Evolutionary conservation across 805 yeast species (phyloP).

Genomic region (Starmerella vaccinii): DNA sequence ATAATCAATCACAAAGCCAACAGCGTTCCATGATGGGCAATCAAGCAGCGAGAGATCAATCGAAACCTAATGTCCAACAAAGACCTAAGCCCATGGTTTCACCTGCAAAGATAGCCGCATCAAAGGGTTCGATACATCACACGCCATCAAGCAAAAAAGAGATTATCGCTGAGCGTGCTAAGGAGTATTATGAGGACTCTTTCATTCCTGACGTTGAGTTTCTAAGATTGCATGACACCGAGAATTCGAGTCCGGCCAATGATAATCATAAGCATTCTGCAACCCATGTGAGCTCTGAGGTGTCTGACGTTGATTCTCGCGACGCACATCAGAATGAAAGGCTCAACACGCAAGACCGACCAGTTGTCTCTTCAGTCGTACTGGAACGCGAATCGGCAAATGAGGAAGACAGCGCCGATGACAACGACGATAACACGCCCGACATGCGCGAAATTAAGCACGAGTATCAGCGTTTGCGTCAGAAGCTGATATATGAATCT

Average conservation of each 20-base stretch:
- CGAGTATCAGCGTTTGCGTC: slow-evolving; percentile 49
- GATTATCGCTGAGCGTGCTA: slow-evolving; percentile 16
- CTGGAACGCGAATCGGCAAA: slow-evolving; percentile 11
- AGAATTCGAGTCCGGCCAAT: neutral
- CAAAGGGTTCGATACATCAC: neutral
- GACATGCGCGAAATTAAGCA: slow-evolving; percentile 30
- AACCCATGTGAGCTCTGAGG: neutral
- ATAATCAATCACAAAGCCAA: neutral
- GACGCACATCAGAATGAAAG: too few species aligned
- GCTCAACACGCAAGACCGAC: neutral
- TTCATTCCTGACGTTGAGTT: slow-evolving; percentile 25
- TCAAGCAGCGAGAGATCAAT: too few species aligned
- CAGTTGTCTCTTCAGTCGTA: slow-evolving; percentile 13
- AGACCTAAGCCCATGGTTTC: neutral
- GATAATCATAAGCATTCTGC: neutral
- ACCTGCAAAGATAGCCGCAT: neutral
- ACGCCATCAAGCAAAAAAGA: neutral
- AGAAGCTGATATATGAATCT: slow-evolving; percentile 39
- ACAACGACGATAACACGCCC: slow-evolving; percentile 6
- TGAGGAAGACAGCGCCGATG: slow-evolving; percentile 2
- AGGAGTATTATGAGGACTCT: slow-evolving; percentile 19
- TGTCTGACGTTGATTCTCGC: neutral
- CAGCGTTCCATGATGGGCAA: too few species aligned
- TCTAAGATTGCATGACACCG: slow-evolving; percentile 19
- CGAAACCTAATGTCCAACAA: neutral